Conservation (phyloP, 306 rosid species). For the Astragalus glycyphyllos region DNA sequence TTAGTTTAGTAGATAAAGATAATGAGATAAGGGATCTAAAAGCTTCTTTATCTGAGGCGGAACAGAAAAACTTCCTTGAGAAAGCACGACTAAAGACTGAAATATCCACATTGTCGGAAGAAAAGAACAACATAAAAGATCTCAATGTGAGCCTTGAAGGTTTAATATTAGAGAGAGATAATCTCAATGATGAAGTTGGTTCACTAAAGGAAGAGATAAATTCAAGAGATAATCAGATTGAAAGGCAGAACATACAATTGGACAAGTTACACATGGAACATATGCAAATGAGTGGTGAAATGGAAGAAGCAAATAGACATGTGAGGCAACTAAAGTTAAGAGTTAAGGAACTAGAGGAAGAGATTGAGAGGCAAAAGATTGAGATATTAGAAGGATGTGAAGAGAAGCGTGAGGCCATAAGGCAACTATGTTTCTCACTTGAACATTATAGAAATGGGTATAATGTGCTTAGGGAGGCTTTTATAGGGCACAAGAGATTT, state of each 20-base stretch:
- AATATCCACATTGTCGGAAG: slow-evolving; percentile 55
- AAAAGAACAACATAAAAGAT: slow-evolving; percentile 36
- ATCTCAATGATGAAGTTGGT: slow-evolving; percentile 51
- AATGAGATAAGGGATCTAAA: slow-evolving; percentile 73
- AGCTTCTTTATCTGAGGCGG: slow-evolving; percentile 67
- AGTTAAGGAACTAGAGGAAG: slow-evolving; percentile 60
- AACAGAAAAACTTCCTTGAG: slow-evolving; percentile 76
- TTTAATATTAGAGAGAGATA: slow-evolving; percentile 54
- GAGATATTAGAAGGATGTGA: slow-evolving; percentile 72
- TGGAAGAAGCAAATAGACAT: slow-evolving; percentile 50
- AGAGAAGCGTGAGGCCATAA: slow-evolving; percentile 89
- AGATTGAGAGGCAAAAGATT: slow-evolving; percentile 65
- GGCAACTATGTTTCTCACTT: slow-evolving; percentile 87
- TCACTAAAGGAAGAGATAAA: slow-evolving; percentile 44
- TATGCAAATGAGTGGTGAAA: slow-evolving; percentile 39
- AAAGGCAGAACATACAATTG: slow-evolving; percentile 46
- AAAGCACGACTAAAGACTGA: slow-evolving; percentile 73
- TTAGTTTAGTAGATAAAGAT: slow-evolving; percentile 63
- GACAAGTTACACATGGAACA: slow-evolving; percentile 51
- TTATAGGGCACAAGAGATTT: slow-evolving; percentile 54
- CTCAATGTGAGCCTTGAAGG: slow-evolving; percentile 50
- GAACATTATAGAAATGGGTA: slow-evolving; percentile 78
- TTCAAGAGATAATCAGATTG: slow-evolving; percentile 48
- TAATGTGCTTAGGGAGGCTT: slow-evolving; percentile 57
- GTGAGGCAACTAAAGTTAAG: slow-evolving; percentile 54